phyloP scores from a whole-genome alignment of 169 alveolate species.

The Plasmodium gaboni region DNA sequence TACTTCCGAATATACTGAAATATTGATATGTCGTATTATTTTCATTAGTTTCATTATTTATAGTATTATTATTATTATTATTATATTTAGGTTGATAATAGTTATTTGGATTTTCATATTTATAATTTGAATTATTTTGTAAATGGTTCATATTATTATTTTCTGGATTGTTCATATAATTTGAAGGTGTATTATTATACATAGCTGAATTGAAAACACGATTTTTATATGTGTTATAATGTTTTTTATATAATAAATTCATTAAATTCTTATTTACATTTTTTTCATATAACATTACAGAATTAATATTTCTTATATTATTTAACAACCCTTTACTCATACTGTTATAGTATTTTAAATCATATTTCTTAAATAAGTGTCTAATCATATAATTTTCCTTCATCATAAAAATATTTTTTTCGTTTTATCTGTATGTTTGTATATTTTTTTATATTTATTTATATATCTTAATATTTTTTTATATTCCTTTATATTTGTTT shows the following conservation, averaged over 20 bases:
- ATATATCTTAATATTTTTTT: no score
- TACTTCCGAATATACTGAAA: conserved; percentile 68
- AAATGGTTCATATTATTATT: conserved; percentile 22
- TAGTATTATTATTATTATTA: conserved; percentile 13
- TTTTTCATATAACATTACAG: neutral
- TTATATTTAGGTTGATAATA: conserved; percentile 45
- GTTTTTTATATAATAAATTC: conserved; percentile 10
- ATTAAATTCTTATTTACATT: conserved; percentile 10
- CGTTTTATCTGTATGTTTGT: neutral
- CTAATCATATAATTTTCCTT: conserved; percentile 12
- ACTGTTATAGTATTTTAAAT: conserved; percentile 19
- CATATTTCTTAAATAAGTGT: neutral
- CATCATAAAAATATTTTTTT: conserved; percentile 5
- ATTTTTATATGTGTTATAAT: conserved; percentile 62
- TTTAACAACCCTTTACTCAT: neutral
- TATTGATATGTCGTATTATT: conserved; percentile 69
- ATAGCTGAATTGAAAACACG: conserved; percentile 23
- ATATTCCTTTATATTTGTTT: no score
- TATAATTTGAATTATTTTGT: conserved; percentile 9
- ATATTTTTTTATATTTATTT: no score
- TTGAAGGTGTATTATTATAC: conserved; percentile 20
- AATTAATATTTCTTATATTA: neutral
- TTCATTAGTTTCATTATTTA: conserved; percentile 3
- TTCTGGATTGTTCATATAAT: conserved; percentile 26
- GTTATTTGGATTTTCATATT: conserved; percentile 22